Base-by-base conservation (phyloP, 129 eudicot genomes). In the Lactuca saligna region DNA sequence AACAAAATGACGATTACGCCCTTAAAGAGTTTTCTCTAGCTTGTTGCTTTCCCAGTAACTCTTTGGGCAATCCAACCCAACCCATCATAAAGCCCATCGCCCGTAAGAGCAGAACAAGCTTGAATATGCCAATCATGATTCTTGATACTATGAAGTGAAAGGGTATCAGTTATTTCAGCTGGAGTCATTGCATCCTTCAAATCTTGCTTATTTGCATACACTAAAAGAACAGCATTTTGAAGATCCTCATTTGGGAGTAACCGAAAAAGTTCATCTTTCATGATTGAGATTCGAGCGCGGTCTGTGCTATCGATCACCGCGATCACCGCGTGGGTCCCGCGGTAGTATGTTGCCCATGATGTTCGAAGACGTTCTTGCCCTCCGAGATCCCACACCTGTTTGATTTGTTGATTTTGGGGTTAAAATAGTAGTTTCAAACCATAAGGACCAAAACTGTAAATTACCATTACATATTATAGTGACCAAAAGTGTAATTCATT, bases 121-220 rank as follows among this genome's bases (percentile, higher is more conserved):
- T 91, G 97, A 39, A 91, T 91, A 67, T 91, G 97, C 97, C 97
- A 91, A 68, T 91, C 97, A 64, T 88, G 94, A 73, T 91, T 84
- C 77, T 91, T 91, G 63, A 91, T 91, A 67, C 96, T 91, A 62
- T 91, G 97, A 50, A 88, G 96, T 13, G 96, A 91, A 37, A 88
- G 85, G 1, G 96, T 87, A 66, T 91, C 97, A 0, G 97, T 91
- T 75, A 91, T 86, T 79, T 91, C 97, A n/a, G 94, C 97, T 7
- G 98, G 87, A 10, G 86, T 83, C 98, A 91, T 91, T 17, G 98
- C 96, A 61, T 91, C 96, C 83, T 91, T 88, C 10, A 91, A 81
- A 17, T 91, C 98, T 69, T 91, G 98, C 66, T 91, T 91, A 68
- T 91, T 91, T 53, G 98, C 98, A 75, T 78, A 91, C 39, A 91